phyloP scores from a whole-genome alignment of 495 filamentous ascomycete species.

The Bryoglossum gracile region DNA sequence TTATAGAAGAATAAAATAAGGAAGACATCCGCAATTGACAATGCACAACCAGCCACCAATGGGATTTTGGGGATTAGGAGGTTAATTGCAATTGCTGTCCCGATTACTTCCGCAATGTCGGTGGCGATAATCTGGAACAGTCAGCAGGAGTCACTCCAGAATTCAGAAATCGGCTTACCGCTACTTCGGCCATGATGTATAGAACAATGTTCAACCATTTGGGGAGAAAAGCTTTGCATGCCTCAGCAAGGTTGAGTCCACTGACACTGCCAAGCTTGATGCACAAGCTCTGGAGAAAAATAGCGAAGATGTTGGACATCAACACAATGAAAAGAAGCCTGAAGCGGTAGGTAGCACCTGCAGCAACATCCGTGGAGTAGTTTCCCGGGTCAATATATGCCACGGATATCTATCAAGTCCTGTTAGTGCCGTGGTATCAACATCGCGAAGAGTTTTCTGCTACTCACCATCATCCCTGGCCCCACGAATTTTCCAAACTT shows the following conservation, averaged over 20 bases:
- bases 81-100: constrained; percentile 86
- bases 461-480: constrained; percentile 72
- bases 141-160: constrained; percentile 7
- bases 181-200: constrained; percentile 68
- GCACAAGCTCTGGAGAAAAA: constrained; percentile 74
- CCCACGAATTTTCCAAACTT: constrained; percentile 75
- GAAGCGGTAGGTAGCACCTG: constrained; percentile 57
- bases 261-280: constrained; percentile 83
- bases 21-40: constrained; percentile 79
- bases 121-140: constrained; percentile 63
- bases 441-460: too few species aligned
- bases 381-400: constrained; percentile 75
- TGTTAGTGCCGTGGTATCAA: too few species aligned
- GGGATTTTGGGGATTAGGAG: constrained; percentile 69
- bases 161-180: constrained; percentile 27
- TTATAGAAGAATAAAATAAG: constrained; percentile 79
- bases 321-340: constrained; percentile 74
- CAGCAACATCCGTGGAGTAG: constrained; percentile 77
- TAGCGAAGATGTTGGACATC: constrained; percentile 77
- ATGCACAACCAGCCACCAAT: constrained; percentile 77
- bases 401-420: constrained; percentile 20
- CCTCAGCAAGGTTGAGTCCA: constrained; percentile 72
- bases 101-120: constrained; percentile 89
- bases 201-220: constrained; percentile 68
- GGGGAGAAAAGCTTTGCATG: constrained; percentile 68